phyloP scores from a whole-genome alignment of 257 asterid genomes.

The Solanum corneliomulleri region DNA sequence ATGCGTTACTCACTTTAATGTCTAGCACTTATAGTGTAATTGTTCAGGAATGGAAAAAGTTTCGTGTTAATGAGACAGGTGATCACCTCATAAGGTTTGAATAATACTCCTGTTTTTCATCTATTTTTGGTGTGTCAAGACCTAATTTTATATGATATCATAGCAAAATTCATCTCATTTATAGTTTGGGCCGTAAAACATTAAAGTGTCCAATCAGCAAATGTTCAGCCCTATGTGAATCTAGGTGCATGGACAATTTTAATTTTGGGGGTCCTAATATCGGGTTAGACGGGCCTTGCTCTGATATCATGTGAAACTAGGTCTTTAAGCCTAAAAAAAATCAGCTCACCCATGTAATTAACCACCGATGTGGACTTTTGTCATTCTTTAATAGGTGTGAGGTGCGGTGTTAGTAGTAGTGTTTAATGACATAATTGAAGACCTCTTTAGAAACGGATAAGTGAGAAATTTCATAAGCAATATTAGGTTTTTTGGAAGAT shows the following conservation, averaged over 20 bases:
- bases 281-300: too few relatives aligned
- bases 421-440: background rate
- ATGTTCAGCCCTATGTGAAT: background rate
- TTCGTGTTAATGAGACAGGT: too few relatives aligned
- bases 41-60: background rate
- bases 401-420: background rate
- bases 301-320: too few relatives aligned
- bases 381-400: background rate
- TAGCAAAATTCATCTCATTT: background rate
- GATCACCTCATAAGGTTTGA: background rate
- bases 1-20: background rate
- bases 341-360: too few relatives aligned
- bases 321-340: too few relatives aligned
- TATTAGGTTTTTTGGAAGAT: background rate
- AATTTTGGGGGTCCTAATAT: too few relatives aligned
- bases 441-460: background rate
- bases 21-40: background rate
- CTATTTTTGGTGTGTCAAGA: background rate
- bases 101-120: background rate
- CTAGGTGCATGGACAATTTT: too few relatives aligned
- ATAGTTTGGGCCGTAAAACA: too few relatives aligned
- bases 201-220: too few relatives aligned
- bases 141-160: background rate
- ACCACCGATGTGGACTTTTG: too few relatives aligned
- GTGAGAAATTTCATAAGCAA: background rate